A percentile compares a stretch with the other conserved stretches of the same genome.
Evolutionary conservation across 2,329 filamentous ascomycete species (phyloP).

Genomic region (Coniochaeta sp.): DNA sequence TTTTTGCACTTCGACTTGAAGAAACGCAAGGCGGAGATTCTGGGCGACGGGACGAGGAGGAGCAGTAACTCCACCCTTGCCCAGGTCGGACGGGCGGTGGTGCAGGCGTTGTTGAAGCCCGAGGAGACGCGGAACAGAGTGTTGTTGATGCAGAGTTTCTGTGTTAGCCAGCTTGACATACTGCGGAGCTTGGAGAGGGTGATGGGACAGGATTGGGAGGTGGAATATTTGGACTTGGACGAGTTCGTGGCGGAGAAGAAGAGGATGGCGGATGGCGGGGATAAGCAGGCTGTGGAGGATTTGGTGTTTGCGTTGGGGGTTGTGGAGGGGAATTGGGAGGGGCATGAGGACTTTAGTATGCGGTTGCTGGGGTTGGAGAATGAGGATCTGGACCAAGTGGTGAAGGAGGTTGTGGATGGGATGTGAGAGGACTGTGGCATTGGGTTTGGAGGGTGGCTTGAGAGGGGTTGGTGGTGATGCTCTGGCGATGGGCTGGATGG

Average conservation of each 20-base stretch:
- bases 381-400: conserved; percentile 35
- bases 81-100: conserved; percentile 25
- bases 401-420: conserved; percentile 25
- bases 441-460: neutral
- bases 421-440: neutral
- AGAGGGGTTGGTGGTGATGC: neutral
- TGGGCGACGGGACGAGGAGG: conserved; percentile 23
- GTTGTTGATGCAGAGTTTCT: conserved; percentile 33
- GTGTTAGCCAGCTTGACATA: conserved; percentile 27
- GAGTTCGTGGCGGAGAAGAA: conserved; percentile 31
- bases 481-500: no score
- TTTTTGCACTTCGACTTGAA: conserved; percentile 28
- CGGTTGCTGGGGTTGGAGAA: conserved; percentile 36
- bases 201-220: conserved; percentile 21
- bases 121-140: conserved; percentile 24
- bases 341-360: conserved; percentile 38
- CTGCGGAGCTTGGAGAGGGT: conserved; percentile 25
- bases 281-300: conserved; percentile 33
- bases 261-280: conserved; percentile 27
- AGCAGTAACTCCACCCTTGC: conserved; percentile 28
- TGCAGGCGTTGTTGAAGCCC: conserved; percentile 20
- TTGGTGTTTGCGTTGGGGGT: conserved; percentile 42
- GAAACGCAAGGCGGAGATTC: conserved; percentile 22
- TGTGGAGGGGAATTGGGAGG: conserved; percentile 41
- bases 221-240: conserved; percentile 26